Evolutionary conservation across 257 asterid species (phyloP).

Genomic region (Jaltomata sinuosa): DNA sequence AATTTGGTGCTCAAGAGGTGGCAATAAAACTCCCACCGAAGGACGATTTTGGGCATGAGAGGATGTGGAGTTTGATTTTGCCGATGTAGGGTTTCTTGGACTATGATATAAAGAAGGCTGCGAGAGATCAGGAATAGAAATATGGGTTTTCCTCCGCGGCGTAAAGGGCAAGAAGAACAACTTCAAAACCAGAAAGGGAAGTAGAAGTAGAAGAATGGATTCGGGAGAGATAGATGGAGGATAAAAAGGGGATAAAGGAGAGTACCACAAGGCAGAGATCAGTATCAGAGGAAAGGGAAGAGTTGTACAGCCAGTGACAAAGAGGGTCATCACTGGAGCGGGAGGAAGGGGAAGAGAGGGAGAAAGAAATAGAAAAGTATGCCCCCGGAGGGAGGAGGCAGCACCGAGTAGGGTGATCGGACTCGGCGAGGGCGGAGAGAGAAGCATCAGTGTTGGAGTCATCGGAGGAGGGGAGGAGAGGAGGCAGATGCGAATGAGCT

Average conservation of each 20-base stretch:
- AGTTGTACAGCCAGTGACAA: slow-evolving; percentile 92
- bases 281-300: slow-evolving; percentile 55
- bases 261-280: slow-evolving; percentile 79
- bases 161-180: slow-evolving; percentile 64
- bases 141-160: slow-evolving; percentile 62
- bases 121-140: slow-evolving; percentile 73
- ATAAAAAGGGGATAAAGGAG: slow-evolving; percentile 68
- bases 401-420: slow-evolving; percentile 85
- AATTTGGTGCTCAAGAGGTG: slow-evolving; percentile 70
- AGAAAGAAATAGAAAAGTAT: slow-evolving; percentile 47
- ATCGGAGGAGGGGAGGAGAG: slow-evolving; percentile 33
- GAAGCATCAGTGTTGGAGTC: slow-evolving; percentile 8
- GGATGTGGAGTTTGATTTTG: slow-evolving; percentile 20
- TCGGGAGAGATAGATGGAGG: slow-evolving; percentile 54
- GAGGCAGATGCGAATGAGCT: slow-evolving; percentile 83
- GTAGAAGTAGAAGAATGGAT: slow-evolving; percentile 41
- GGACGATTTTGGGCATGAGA: slow-evolving; percentile 6
- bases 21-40: slow-evolving; percentile 51
- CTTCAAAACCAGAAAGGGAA: slow-evolving; percentile 78
- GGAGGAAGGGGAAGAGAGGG: slow-evolving; percentile 40
- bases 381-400: slow-evolving; percentile 73
- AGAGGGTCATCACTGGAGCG: slow-evolving; percentile 70
- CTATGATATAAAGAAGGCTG: slow-evolving; percentile 80
- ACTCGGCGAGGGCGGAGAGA: no score
- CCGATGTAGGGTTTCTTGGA: no score